These are phyloP conservation scores for Mariannaea elegans DNA, from an alignment of 2,329 filamentous ascomycete genomes.

Conservation along the genomic window DNA sequence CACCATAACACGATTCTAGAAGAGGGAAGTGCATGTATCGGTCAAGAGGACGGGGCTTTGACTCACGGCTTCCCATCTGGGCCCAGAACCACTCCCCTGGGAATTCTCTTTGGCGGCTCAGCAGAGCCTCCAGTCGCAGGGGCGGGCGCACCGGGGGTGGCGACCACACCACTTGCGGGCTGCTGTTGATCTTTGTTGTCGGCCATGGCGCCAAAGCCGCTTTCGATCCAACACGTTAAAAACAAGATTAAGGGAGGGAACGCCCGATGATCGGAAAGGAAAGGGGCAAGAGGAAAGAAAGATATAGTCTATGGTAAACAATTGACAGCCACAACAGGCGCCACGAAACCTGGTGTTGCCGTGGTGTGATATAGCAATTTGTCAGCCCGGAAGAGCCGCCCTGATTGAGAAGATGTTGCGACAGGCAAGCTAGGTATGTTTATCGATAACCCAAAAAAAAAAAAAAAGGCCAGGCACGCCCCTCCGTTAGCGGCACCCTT, in stretches of 20 bases:
- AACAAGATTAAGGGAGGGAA: conserved; percentile 16
- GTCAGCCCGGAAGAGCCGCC: conserved; percentile 26
- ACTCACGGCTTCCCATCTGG: conserved; percentile 87
- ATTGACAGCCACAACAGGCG: background rate
- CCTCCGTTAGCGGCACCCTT: background rate
- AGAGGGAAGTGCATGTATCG: background rate
- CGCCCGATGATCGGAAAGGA: conserved; percentile 4
- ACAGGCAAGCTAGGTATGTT: background rate
- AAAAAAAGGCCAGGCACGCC: background rate
- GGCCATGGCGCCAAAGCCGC: conserved; percentile 35
- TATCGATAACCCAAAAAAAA: conserved; percentile 14
- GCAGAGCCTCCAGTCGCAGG: conserved; percentile 34
- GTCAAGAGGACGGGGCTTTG: conserved; percentile 7
- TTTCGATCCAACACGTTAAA: conserved; percentile 23
- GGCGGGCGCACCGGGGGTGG: conserved; percentile 31
- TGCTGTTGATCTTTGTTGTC: conserved; percentile 38
- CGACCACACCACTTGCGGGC: conserved; percentile 29
- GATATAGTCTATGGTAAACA: conserved; percentile 5
- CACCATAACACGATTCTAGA: conserved; percentile 16
- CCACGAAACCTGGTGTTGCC: conserved; percentile 11
- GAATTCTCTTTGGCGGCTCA: conserved; percentile 62
- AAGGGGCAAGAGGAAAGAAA: conserved; percentile 7
- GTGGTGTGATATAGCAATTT: conserved; percentile 37
- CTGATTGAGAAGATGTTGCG: background rate
- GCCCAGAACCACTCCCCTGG: conserved; percentile 78